Percentiles rank a stretch among this genome's conserved stretches.
Evolutionary conservation across 768 basidiomycete species (phyloP).

Genomic region (Naganishia vaughanmartiniae): DNA sequence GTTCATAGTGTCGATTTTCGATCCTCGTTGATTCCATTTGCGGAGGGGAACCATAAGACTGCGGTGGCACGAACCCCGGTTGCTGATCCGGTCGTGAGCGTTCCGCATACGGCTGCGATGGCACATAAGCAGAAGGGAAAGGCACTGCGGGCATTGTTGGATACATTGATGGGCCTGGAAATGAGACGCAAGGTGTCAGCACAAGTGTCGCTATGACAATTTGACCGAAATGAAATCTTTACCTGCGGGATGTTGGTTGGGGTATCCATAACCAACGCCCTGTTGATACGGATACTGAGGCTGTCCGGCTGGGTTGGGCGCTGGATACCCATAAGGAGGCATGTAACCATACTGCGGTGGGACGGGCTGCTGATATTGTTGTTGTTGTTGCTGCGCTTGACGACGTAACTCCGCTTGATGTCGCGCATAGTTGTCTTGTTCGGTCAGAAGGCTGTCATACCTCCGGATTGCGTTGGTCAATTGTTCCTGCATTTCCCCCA

Average conservation of each 20-base stretch:
- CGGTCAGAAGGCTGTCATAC: slow-evolving; percentile 82
- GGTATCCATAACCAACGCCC: slow-evolving; percentile 28
- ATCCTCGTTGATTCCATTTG: slow-evolving; percentile 8
- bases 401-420: slow-evolving; percentile 38
- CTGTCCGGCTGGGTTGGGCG: slow-evolving; percentile 28
- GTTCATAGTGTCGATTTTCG: slow-evolving; percentile 3
- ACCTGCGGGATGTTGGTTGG: slow-evolving; percentile 23
- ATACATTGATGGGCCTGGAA: slow-evolving; percentile 36
- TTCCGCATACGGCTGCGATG: slow-evolving; percentile 32
- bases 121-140: slow-evolving; percentile 27
- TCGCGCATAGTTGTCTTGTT: slow-evolving; percentile 60
- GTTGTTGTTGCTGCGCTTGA: slow-evolving; percentile 35
- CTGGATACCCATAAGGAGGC: slow-evolving; percentile 9
- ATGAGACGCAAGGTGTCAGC: background rate
- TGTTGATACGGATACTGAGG: slow-evolving; percentile 40
- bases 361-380: slow-evolving; percentile 36
- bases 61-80: slow-evolving; percentile 25
- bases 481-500: slow-evolving; percentile 92
- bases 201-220: slow-evolving; percentile 30
- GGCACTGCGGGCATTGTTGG: slow-evolving; percentile 39
- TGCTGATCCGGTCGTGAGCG: slow-evolving; percentile 44
- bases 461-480: slow-evolving; percentile 85
- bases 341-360: slow-evolving; percentile 25
- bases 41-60: slow-evolving; percentile 22
- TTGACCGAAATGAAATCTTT: slow-evolving; percentile 28